These are phyloP conservation scores for Chaetoceros muelleri DNA, from an alignment of 108 stramenopile genomes.

Conservation along the genomic window DNA sequence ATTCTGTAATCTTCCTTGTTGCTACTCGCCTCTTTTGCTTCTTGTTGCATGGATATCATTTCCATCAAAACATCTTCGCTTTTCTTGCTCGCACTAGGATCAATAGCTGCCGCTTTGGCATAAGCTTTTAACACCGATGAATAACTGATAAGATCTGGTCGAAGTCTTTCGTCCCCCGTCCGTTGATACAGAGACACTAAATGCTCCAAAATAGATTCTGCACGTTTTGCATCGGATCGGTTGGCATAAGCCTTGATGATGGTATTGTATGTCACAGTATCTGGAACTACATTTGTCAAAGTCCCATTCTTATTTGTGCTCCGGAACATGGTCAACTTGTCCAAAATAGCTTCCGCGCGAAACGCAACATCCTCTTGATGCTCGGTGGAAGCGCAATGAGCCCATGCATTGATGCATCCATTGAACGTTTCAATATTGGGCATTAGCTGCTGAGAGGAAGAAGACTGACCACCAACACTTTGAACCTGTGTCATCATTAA, in stretches of 20 bases:
- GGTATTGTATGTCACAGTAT: slow-evolving; percentile 40
- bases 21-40: neutral
- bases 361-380: neutral
- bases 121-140: neutral
- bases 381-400: neutral
- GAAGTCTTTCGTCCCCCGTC: neutral
- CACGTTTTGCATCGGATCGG: neutral
- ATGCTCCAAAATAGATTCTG: neutral
- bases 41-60: neutral
- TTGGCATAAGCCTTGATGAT: slow-evolving; percentile 21
- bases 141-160: neutral
- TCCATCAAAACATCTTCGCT: neutral
- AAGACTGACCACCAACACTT: neutral
- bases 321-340: neutral
- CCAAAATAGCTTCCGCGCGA: neutral
- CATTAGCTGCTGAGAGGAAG: neutral
- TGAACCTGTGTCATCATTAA: neutral
- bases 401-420: neutral
- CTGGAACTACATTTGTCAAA: slow-evolving; percentile 18
- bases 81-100: neutral
- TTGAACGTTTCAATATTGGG: neutral
- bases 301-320: neutral
- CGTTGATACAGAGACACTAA: neutral
- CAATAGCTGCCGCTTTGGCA: neutral
- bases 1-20: neutral